Evolutionary conservation across 202 grass and related monocot genomes (phyloP), one percentile per base, ranked within the genome.

Genomic region (Elaeis oleifera): DNA sequence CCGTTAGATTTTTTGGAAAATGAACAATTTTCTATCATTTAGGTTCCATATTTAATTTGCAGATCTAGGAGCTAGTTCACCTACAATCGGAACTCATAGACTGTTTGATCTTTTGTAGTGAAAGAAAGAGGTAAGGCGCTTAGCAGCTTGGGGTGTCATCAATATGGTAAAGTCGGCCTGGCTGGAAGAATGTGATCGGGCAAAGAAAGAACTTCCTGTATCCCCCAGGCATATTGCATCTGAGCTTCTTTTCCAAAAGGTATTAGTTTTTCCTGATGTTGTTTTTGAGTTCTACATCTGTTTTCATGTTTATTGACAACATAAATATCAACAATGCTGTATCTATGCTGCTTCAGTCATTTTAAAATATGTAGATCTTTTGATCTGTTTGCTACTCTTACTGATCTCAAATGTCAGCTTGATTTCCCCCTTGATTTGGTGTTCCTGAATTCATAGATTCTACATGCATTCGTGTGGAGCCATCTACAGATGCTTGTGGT

Each of bases 171-270:
- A 80, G 61, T 31, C 73, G 50, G 59, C 57, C 15, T 96, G 92
- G 92, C 81, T 96, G 67, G 87, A 96, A 81, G 92, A 96, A 17
- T 96, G 92, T 65, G 67, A 74, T 80, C 84, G 39, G 67, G 76
- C 54, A 69, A 96, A 85, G 76, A 83, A 63, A 54, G 92, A 90
- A 89, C 59, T 91, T 51, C 68, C 70, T 72, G 68, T 96, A 51
- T 83, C 66, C n/a, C 31, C 79, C 60, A 54, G 18, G 60, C 79
- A 96, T 73, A 53, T 83, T 74, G 92, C 81, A 24, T 85, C 71
- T 71, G 87, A 91, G 23, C 25, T 96, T 54, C 71, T 86, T 52
- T 77, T 58, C 75, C 63, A 20, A 91, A 89, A 90, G 92, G 92
- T 96, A 70, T 53, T 18, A 59, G n/a, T 36, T 29, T 7, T 48